These are phyloP conservation scores for Nicotiana otophora DNA, from an alignment of 257 asterid species.

Conservation along the genomic window DNA sequence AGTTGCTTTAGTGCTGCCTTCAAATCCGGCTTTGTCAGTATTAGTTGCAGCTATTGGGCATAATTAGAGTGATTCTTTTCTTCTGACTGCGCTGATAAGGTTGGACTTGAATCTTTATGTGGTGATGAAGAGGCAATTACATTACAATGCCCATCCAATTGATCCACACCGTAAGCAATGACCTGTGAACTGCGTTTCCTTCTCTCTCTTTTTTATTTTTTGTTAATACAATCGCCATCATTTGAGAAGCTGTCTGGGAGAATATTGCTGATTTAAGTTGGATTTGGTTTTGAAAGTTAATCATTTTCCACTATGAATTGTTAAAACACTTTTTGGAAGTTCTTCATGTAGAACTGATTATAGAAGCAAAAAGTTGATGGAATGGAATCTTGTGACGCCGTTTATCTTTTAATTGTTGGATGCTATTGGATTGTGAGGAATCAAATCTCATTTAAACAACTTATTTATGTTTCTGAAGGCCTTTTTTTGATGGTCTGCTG, in stretches of 20 bases:
- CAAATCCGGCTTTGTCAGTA: background rate
- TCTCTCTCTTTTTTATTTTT: background rate
- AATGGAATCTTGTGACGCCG: background rate
- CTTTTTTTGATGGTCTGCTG: background rate
- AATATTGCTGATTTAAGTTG: background rate
- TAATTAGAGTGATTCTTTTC: slow-evolving; percentile 3
- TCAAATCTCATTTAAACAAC: background rate
- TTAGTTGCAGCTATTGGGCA: slow-evolving; percentile 12
- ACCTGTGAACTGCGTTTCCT: background rate
- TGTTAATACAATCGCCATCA: background rate
- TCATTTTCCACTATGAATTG: background rate
- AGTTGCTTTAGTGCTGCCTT: background rate
- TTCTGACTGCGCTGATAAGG: background rate
- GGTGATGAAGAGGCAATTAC: slow-evolving; percentile 66
- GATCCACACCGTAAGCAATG: slow-evolving; percentile 58
- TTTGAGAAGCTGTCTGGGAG: background rate
- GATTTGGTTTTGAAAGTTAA: background rate
- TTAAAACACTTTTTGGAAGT: background rate
- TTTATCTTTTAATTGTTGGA: background rate
- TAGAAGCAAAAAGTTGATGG: background rate
- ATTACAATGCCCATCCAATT: slow-evolving; percentile 54
- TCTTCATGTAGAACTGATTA: background rate
- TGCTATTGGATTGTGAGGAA: background rate
- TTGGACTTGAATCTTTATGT: slow-evolving; percentile 10
- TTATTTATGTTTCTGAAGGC: background rate